phyloP scores from a whole-genome alignment of 139 green algal genomes.

The Micromonas commoda region DNA sequence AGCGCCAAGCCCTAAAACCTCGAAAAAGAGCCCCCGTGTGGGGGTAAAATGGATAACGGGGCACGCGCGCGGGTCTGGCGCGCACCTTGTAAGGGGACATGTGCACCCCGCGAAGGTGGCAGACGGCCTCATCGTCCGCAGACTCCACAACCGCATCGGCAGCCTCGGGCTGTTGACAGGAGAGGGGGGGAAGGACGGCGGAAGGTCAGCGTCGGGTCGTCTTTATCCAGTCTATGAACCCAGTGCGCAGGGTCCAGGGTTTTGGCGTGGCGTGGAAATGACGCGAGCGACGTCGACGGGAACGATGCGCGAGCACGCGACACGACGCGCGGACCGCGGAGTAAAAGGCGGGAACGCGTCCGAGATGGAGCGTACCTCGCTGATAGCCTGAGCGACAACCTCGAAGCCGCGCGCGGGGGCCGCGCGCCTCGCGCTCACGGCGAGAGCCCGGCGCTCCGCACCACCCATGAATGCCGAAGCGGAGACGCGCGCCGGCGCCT shows the following conservation, averaged over 20 bases:
- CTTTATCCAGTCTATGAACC: too few relatives aligned
- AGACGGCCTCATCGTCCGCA: slow-evolving; percentile 12
- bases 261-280: too few relatives aligned
- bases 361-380: neutral
- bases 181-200: neutral
- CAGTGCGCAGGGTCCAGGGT: too few relatives aligned
- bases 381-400: neutral
- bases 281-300: too few relatives aligned
- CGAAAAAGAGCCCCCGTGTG: too few relatives aligned
- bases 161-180: neutral
- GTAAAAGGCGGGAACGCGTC: too few relatives aligned
- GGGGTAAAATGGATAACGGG: too few relatives aligned
- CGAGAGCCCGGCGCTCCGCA: neutral
- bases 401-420: neutral
- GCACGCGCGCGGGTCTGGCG: too few relatives aligned
- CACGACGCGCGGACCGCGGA: neutral
- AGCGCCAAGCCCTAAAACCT: too few relatives aligned
- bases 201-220: neutral
- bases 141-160: neutral
- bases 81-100: slow-evolving; percentile 24
- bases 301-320: too few relatives aligned
- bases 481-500: too few relatives aligned
- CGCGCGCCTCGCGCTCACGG: neutral
- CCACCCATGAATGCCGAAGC: neutral
- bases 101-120: slow-evolving; percentile 17